phyloP scores from a whole-genome alignment of 1,284 basidiomycete genomes.

The Vanrija sp. region DNA sequence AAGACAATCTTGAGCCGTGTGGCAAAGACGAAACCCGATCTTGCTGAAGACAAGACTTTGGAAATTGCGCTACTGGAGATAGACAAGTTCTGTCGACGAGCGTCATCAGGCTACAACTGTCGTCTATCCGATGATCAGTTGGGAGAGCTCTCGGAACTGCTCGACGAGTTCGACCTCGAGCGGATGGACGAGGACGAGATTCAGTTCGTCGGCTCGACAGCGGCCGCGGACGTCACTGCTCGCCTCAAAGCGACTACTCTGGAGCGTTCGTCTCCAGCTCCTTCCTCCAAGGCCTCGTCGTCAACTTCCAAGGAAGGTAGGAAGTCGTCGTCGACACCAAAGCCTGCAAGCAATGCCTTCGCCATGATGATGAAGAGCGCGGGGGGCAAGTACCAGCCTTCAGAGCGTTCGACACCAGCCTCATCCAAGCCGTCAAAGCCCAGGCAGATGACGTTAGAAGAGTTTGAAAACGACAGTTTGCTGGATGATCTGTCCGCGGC shows the following conservation, averaged over 20 bases:
- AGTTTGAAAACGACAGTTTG: constrained; percentile 37
- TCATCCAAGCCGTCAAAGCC: constrained; percentile 7
- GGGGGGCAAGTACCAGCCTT: constrained; percentile 16
- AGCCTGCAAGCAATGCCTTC: constrained; percentile 40
- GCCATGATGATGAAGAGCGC: constrained; percentile 45
- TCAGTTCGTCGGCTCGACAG: constrained; percentile 24
- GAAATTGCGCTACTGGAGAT: constrained; percentile 37
- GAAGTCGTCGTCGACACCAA: not conserved
- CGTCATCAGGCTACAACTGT: constrained; percentile 36
- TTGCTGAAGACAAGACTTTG: constrained; percentile 24
- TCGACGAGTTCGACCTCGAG: constrained; percentile 35
- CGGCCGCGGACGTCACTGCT: too few relatives aligned
- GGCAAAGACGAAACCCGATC: constrained; percentile 26
- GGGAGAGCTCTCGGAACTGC: constrained; percentile 46
- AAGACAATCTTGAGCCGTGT: constrained; percentile 65
- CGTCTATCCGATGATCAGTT: constrained; percentile 46
- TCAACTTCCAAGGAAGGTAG: not conserved
- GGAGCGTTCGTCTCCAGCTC: too few relatives aligned
- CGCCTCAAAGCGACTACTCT: not conserved
- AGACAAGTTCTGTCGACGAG: constrained; percentile 45
- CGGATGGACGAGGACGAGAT: constrained; percentile 42
- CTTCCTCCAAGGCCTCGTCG: not conserved
- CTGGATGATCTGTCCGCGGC: constrained; percentile 32
- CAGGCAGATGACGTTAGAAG: constrained; percentile 22
- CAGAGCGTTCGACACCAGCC: not conserved